Conservation (phyloP, 1,284 basidiomycete species). For the Heliocybe sulcata region DNA sequence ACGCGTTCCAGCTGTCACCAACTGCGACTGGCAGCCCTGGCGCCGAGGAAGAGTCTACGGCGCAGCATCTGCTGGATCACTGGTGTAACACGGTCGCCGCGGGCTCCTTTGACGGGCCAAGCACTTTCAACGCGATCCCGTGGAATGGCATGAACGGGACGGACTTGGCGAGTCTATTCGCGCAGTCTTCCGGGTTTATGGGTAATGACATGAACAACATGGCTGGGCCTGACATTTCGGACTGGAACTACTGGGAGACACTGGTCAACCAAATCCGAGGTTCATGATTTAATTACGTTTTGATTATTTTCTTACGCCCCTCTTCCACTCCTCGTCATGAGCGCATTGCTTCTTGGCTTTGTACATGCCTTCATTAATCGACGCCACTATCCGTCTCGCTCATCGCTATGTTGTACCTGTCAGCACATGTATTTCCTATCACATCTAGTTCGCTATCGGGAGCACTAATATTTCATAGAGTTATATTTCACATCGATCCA, state of each 20-base stretch:
- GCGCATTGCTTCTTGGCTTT: not conserved
- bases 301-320: not conserved
- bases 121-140: slow-evolving; percentile 39
- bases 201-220: slow-evolving; percentile 6
- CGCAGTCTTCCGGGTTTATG: slow-evolving; percentile 19
- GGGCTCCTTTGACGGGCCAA: slow-evolving; percentile 45
- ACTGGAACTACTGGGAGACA: slow-evolving; percentile 79
- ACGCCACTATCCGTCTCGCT: too few relatives aligned
- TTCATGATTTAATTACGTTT: slow-evolving; percentile 15
- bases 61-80: slow-evolving; percentile 70
- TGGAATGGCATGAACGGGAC: slow-evolving; percentile 51
- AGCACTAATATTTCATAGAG: not conserved
- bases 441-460: not conserved
- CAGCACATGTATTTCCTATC: not conserved
- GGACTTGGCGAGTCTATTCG: slow-evolving; percentile 56
- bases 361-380: too few relatives aligned
- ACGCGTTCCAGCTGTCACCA: slow-evolving; percentile 32
- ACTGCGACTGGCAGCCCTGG: slow-evolving; percentile 56
- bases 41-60: slow-evolving; percentile 66
- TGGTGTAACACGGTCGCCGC: slow-evolving; percentile 75
- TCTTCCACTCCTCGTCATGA: not conserved
- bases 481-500: not conserved
- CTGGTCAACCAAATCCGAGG: slow-evolving; percentile 70
- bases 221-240: slow-evolving; percentile 50
- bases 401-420: not conserved